Evolutionary conservation across 352 stramenopile species (phyloP), one percentile per base, ranked within the genome.

Genomic region (Phytophthora syringae): DNA sequence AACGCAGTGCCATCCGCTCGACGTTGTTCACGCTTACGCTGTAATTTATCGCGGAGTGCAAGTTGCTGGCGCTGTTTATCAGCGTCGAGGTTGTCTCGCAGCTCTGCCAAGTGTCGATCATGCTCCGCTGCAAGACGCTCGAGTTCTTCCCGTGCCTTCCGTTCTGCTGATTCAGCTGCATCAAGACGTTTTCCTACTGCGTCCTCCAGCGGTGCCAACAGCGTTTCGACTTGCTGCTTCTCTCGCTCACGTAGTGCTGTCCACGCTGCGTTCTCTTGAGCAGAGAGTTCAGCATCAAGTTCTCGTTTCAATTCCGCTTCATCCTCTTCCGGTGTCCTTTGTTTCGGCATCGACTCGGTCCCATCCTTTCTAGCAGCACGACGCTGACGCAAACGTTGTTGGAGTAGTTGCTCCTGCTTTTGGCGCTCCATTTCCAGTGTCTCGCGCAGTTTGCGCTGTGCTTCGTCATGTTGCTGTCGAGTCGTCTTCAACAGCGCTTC

Each of bases 31-130:
- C 55, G 67, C 13, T 72, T 74, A n/a, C 45, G 40, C 22, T 48
- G 64, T 24, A 79, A 27, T 52, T 72, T 76, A 7, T 76, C 70
- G 15, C 36, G 50, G 7, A 82, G 45, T 15, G 58, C 58, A 30
- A 61, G 52, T 22, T 68, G 49, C 25, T 80, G 69, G 5, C 60
- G 60, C 34, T 67, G 42, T 34, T 77, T 77, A 20, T 81, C 65
- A 9, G 54, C 42, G 10, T 69, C 51, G 4, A 77, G 18, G 16
- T 22, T 48, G 0, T 42, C 27, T 0, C 43, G 65, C 6, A 81
- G 63, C 21, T 75, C 62, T 18, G 27, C 28, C 13, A 70, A 55
- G n/a, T 72, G 51, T 21, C 32, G 28, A n/a, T 55, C 39, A 18
- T 78, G 66, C 44, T 80, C 72, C 9, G 30, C 49, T 20, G 51